Base-by-base conservation (phyloP, 768 basidiomycete genomes). In the Mrakia frigida region DNA sequence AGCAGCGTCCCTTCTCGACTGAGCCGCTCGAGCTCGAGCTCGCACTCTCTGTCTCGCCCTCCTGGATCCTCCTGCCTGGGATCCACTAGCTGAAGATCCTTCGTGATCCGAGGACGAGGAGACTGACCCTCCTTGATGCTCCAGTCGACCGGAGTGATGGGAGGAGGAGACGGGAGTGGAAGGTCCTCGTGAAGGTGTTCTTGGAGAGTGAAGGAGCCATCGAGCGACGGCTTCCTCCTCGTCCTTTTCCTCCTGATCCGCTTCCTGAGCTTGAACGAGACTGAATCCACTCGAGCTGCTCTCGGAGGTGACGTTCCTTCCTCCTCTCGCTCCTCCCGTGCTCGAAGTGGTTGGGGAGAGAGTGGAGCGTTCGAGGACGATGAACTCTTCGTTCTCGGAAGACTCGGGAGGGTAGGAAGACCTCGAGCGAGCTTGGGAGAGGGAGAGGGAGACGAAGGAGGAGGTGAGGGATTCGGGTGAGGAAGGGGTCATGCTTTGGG, bases 371-470 rank as follows among this genome's bases (percentile, higher is more conserved):
- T 25, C 11, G n/a, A 70, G 46, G 43, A 70, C 28, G 46, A 70
- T 70, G 50, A 23, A 46, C 69, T 70, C 46, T 3, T 50, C 69
- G 41, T 70, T 46, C n/a, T 28, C 43, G 28, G 14, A 31, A 14
- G 28, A 31, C 31, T 46, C 33, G 13, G 28, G 33, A 7, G 31
- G 18, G 6, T 41, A 18, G 25, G 35, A 23, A 5, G 69, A 41
- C 13, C 41, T 25, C 23, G 69, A 53, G 4, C 46, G 43, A 7
- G 43, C 69, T 43, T 70, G 69, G 46, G 43, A 70, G 41, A 70
- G 69, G 28, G 46, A 46, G 43, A 70, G 43, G 28, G 43, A 50
- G 28, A 52, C 69, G 46, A 70, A 70, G n/a, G 69, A 70, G n/a
- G 43, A 53, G n/a, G 69, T 33, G 69, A 70, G 43, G 0, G 69